Evolutionary conservation across 2,329 filamentous ascomycete species (phyloP), one percentile per base, ranked within the genome.

Genomic region (Colletotrichum magnum): DNA sequence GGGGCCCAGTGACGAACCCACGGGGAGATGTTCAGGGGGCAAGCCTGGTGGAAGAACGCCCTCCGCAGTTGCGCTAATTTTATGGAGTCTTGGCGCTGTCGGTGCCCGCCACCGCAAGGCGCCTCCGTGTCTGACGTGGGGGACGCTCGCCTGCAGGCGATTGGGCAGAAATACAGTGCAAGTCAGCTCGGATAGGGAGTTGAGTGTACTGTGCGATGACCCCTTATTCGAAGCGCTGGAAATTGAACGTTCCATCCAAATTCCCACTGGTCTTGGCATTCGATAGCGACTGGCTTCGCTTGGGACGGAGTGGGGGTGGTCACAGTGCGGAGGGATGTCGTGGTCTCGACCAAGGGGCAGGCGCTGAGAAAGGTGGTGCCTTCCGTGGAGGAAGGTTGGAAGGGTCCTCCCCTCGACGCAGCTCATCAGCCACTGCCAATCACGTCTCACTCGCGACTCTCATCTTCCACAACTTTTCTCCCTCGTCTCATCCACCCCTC

Each of bases 1-100:
- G 50, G 50, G 16, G 36, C 16, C 50, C 59, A 24, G 50, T 36
- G 50, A 36, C 26, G 18, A 6, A 18, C n/a, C 6, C 12, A 32
- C 28, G 28, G 28, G 28, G 28, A 32, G 28, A 32, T 9, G 28
- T 51, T n/a, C 32, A 50, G 57, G 45, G 57, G 43, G 9, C 15
- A 36, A 39, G 57, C 57, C 28, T 41, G 51, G 21, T 47, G 28
- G 32, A 1, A 3, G 1, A 9, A 13, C 41, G 9, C 51, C 58
- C 58, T 61, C 58, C 48, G 48, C 48, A 61, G 47, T 32, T 45
- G 61, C 61, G 43, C 61, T 59, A 59, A 68, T 68, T 65, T 59
- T 39, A 58, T 64, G 65, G 65, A 56, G 62, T 68, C 65, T 65
- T 65, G 65, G 65, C 65, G 54, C 39, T 64, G 59, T n/a, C 36